Evolutionary conservation across 2,329 filamentous ascomycete genomes (phyloP), one percentile per base, ranked within the genome.

Genomic region (Fusarium floridanum): DNA sequence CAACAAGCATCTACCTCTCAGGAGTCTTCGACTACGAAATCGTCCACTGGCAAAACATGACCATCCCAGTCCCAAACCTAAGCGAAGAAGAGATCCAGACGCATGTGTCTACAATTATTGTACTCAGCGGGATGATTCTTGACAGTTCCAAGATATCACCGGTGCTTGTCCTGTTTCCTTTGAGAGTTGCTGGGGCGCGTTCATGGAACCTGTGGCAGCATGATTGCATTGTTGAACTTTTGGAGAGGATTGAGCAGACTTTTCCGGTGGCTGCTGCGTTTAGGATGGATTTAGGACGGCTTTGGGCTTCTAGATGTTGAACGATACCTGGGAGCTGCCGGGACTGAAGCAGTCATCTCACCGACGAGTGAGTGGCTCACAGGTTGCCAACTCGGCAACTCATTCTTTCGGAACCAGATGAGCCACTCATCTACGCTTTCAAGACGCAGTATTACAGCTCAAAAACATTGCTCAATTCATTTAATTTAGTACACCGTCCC

Each of bases 11-110:
- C 7, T 83, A 83, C 37, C 77, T 84, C 6, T 84, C 83, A 0
- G 82, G 82, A 0, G 76, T 81, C 3, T 84, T 82, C 36, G 82
- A 83, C 67, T 83, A 83, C 16, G 81, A 83, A 11, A 76, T 81
- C 3, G 24, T 57, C 9, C 72, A 78, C 20, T 84, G 82, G 82
- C 68, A 77, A 0, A 53, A 48, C 0, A 68, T 79, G 11, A 76
- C 61, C 1, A 68, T 81, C 5, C 5, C 56, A 0, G 74, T 79
- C 0, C 78, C 82, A 0, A 78, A 71, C 0, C 34, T 83, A 0
- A 36, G 62, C 8, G 70, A 75, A 9, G 57, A 66, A 0, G 70
- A 77, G 2, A 72, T 83, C 16, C 70, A 77, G 5, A 39, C 27
- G 7, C 77, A 82, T 6, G 76, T 80, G 1, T 29, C 64, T 2